Evolutionary conservation across 768 basidiomycete species (phyloP), one percentile per base, ranked within the genome.

Genomic region (Tricholoma matsutake): DNA sequence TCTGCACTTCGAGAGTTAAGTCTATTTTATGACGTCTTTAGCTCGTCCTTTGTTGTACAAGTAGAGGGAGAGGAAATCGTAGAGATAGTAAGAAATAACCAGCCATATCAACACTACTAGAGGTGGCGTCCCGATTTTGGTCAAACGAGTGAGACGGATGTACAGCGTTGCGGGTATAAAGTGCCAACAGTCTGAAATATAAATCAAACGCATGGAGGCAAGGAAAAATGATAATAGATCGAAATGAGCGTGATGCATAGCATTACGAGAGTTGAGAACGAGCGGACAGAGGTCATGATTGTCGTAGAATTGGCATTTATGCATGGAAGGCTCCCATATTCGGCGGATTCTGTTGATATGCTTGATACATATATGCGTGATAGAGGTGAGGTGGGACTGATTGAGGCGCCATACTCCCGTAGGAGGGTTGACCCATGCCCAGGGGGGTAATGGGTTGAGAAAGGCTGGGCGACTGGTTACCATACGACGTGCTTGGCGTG

Each of bases 291-390:
- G 68, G 75, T 84, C 83, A 67, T 84, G 71, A 79, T 65, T 64
- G 71, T 80, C 80, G 72, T 80, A 67, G 56, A 45, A 65, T 59
- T 66, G 68, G 67, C 72, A 62, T 75, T 86, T 78, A 88, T 65
- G 82, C 73, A 72, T 86, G 86, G 82, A 87, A 93, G 56, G 87
- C 71, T 68, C 91, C 89, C 86, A 92, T 89, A 74, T 89, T 88
- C 64, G 84, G 83, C 20, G 86, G 84, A 65, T 83, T 86, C 75
- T 89, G 87, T 72, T 89, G 89, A 75, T 92, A 92, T 71, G 89
- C 79, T 75, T 88, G 87, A 71, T 91, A 91, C 89, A 92, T 87
- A 78, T 92, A 92, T 60, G 86, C 82, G 74, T 89, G 86, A 71
- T 92, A 92, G 63, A 88, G 73, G 68, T 90, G 88, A 63, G 83